Evolutionary conservation across 2,329 filamentous ascomycete species (phyloP).

Genomic region (Claviceps arundinis): DNA sequence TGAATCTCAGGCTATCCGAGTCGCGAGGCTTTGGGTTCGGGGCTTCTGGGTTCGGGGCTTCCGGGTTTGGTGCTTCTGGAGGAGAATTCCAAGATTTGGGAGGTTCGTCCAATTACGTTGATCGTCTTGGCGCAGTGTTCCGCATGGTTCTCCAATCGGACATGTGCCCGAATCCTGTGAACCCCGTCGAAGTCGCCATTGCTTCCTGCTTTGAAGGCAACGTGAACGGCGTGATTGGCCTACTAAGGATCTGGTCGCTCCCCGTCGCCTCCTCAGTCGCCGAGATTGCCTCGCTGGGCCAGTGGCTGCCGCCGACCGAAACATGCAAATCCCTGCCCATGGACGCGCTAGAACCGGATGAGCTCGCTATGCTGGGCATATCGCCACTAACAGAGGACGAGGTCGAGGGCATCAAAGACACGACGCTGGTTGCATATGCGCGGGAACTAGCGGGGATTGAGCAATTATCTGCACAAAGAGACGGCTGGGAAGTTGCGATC

Average conservation of each 20-base stretch:
- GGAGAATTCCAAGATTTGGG: constrained; percentile 24
- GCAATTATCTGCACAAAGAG: constrained; percentile 34
- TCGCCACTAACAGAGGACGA: constrained; percentile 44
- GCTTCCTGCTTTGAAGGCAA: constrained; percentile 77
- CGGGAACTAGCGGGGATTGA: constrained; percentile 47
- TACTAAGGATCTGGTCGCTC: constrained; percentile 70
- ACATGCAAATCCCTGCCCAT: constrained; percentile 35
- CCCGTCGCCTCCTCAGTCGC: constrained; percentile 65
- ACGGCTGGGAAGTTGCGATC: constrained; percentile 85
- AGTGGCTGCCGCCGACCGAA: constrained; percentile 53
- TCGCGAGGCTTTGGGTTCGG: constrained; percentile 23
- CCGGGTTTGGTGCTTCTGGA: constrained; percentile 21
- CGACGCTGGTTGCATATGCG: constrained; percentile 65
- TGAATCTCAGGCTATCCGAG: constrained; percentile 26
- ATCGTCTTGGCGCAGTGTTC: constrained; percentile 59
- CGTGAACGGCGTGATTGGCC: constrained; percentile 57
- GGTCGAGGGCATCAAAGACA: constrained; percentile 59
- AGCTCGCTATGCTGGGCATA: constrained; percentile 70
- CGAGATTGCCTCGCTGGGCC: constrained; percentile 70
- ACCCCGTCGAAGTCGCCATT: constrained; percentile 66
- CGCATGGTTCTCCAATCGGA: constrained; percentile 54
- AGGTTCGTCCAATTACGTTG: constrained; percentile 56
- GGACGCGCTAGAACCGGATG: constrained; percentile 64
- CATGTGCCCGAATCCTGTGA: constrained; percentile 64
- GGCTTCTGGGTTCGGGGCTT: constrained; percentile 16